phyloP scores from a whole-genome alignment of 2,329 filamentous ascomycete species.

The Waltergamsia citrina region DNA sequence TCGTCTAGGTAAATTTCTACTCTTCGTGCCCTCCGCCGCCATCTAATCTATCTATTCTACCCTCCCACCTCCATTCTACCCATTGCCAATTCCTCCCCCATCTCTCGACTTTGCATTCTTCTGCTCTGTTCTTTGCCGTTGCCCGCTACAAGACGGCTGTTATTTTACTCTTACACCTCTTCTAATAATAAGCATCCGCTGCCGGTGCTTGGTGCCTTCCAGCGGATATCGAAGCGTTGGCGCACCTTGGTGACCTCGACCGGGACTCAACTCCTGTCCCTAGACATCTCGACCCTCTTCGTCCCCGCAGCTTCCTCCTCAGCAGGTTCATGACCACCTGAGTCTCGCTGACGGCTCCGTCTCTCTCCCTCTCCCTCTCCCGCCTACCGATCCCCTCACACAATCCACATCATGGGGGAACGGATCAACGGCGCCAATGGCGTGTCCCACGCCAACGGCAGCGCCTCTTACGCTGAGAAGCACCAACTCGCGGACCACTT shows the following conservation, averaged over 20 bases:
- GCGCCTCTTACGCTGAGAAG: constrained; percentile 65
- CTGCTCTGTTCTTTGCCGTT: neutral
- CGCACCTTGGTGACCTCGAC: too few species aligned
- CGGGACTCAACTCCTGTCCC: too few species aligned
- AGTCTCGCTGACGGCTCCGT: too few species aligned
- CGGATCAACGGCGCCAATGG: constrained; percentile 33
- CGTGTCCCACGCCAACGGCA: constrained; percentile 45
- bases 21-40: too few species aligned
- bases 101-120: neutral
- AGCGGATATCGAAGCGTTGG: too few species aligned
- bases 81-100: neutral
- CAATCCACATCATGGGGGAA: constrained; percentile 45
- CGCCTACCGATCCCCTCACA: neutral
- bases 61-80: neutral
- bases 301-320: too few species aligned
- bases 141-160: neutral
- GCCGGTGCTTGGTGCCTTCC: too few species aligned
- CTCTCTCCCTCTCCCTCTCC: neutral
- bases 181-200: too few species aligned
- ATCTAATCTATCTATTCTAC: too few species aligned
- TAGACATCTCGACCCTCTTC: too few species aligned
- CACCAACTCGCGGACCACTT: constrained; percentile 85
- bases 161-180: neutral
- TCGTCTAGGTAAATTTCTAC: too few species aligned
- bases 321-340: too few species aligned